Evolutionary conservation across 2,329 filamentous ascomycete genomes (phyloP).

Genomic region (Cordyceps tenuipes): DNA sequence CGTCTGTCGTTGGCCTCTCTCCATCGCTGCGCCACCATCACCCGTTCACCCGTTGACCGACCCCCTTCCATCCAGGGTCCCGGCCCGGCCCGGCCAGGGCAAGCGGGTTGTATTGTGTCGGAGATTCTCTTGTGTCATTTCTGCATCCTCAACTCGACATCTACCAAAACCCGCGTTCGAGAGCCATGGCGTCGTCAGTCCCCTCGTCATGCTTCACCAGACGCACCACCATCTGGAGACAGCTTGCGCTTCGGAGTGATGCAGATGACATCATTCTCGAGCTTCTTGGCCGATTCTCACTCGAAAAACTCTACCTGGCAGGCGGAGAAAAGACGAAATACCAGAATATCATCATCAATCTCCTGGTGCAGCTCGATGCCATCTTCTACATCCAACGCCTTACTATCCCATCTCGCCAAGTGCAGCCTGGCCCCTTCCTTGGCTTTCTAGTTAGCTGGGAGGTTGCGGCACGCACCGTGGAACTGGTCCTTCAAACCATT

Average conservation of each 20-base stretch:
- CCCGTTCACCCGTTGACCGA: too few relatives aligned
- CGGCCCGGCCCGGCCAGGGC: neutral
- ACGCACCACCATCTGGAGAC: constrained; percentile 27
- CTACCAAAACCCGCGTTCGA: too few relatives aligned
- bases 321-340: constrained; percentile 24
- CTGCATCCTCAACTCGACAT: neutral
- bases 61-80: neutral
- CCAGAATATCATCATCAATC: constrained; percentile 26
- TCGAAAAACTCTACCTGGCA: constrained; percentile 32
- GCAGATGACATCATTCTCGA: constrained; percentile 33
- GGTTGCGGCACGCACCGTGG: constrained; percentile 28
- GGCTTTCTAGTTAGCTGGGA: constrained; percentile 34
- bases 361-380: constrained; percentile 30
- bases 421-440: constrained; percentile 28
- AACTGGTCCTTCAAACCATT: constrained; percentile 29
- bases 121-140: neutral
- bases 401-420: constrained; percentile 28
- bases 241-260: constrained; percentile 30
- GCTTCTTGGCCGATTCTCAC: constrained; percentile 32
- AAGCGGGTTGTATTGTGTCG: neutral
- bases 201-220: constrained; percentile 29
- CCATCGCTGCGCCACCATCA: neutral
- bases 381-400: constrained; percentile 33
- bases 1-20: neutral
- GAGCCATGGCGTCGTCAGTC: constrained; percentile 19